Percentiles rank a stretch among this genome's conserved stretches.
Conservation (phyloP, 441 rosid genomes). For the Pelargonium fulgidum region DNA sequence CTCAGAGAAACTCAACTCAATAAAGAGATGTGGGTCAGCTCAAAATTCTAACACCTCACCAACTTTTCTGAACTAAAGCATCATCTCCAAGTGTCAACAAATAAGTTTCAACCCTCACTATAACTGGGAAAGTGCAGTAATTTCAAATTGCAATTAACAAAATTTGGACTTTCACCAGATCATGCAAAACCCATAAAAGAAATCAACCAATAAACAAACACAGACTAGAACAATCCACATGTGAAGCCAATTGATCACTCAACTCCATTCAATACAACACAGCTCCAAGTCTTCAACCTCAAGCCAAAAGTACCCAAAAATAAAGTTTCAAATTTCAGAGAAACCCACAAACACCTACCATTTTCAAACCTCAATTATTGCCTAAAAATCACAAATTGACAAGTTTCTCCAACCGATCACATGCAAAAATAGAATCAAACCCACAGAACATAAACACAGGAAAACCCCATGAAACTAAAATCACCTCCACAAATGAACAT, state of each 20-base stretch:
- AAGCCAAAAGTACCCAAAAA: not conserved
- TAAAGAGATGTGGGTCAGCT: not conserved
- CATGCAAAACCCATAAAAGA: not conserved
- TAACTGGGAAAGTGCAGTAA: not conserved
- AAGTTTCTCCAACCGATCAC: not conserved
- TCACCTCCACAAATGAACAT: not conserved
- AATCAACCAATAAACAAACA: not conserved
- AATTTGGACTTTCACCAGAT: not conserved
- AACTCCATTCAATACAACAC: not conserved
- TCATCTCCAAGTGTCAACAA: not conserved
- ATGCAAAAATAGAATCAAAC: conserved; percentile 1
- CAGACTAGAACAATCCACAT: not conserved
- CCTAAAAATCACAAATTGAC: conserved; percentile 5
- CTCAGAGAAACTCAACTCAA: not conserved
- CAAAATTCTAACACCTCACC: not conserved
- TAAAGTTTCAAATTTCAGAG: not conserved
- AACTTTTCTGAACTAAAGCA: not conserved
- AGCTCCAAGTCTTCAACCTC: not conserved
- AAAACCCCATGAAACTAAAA: not conserved
- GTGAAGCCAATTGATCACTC: not conserved
- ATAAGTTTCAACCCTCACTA: conserved; percentile 3
- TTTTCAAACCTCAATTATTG: conserved; percentile 1
- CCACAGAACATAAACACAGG: not conserved
- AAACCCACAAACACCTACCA: conserved; percentile 5
- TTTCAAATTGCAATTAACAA: not conserved